phyloP scores from a whole-genome alignment of 139 green algal genomes.

The Tetradesmus lagerheimii region DNA sequence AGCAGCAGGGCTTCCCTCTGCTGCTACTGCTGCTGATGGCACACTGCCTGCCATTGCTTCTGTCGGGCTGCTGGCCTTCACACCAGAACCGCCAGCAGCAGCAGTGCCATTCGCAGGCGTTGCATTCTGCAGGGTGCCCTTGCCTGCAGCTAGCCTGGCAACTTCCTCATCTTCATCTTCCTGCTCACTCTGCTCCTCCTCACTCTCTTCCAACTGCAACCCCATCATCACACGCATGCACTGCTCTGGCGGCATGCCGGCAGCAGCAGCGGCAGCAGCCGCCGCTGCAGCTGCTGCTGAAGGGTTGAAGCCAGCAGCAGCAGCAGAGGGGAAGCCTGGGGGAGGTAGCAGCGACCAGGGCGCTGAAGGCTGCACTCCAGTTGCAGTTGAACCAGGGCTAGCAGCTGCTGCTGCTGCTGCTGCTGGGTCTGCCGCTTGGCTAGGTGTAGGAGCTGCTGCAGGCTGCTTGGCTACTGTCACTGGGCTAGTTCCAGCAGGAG shows the following conservation, averaged over 20 bases:
- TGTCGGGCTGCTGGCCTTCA: not conserved
- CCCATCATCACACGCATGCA: conserved; percentile 26
- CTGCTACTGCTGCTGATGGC: not conserved
- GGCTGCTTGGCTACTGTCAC: not conserved
- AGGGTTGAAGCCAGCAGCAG: conserved; percentile 9
- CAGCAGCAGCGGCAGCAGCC: conserved; percentile 33
- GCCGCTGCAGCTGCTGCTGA: conserved; percentile 7
- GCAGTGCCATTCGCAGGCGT: not conserved
- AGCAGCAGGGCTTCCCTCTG: too few relatives aligned
- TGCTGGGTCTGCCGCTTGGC: not conserved
- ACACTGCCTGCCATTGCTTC: not conserved
- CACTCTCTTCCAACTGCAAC: conserved; percentile 2
- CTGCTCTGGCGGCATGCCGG: conserved; percentile 4
- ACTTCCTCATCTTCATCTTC: conserved; percentile 34
- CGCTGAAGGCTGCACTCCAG: not conserved
- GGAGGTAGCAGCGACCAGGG: not conserved
- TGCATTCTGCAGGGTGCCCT: not conserved
- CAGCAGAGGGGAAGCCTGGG: not conserved
- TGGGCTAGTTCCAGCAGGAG: not conserved
- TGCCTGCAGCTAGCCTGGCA: not conserved
- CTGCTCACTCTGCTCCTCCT: not conserved
- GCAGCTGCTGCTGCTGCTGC: not conserved
- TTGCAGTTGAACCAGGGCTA: not conserved
- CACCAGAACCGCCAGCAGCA: not conserved
- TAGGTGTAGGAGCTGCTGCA: too few relatives aligned